Base-by-base conservation (phyloP, 1,284 basidiomycete species). In the Trametes pubescens region DNA sequence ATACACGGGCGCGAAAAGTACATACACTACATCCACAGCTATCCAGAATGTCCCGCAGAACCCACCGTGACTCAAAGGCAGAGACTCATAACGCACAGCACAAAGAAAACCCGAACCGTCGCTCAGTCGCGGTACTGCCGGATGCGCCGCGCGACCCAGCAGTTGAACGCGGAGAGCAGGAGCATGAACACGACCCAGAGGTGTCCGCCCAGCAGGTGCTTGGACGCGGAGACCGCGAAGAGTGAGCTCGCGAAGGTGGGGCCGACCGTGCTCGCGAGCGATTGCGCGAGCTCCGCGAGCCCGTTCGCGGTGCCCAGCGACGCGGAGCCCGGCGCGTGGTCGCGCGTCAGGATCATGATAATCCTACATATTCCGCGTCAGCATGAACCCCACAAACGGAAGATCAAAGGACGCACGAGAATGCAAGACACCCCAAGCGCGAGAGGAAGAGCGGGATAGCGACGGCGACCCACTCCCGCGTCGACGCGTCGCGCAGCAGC, bases 281-380 rank as follows among this genome's bases (percentile, higher is more conserved):
- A 84, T 80, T 88, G 86, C 8, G 80, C 75, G 55, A 87, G 81
- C 69, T 89, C 87, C 0, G 87, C 81, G n/a, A 90, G 74, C 4
- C 88, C 89, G 67, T 89, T 90, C 2, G 84, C 83, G 53, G 83
- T 80, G 0, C 87, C 88, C 18, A 91, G 77, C n/a, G 82, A 81
- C 14, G 79, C 77, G 4, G 83, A 76, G 10, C 76, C 81, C 0
- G 87, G 88, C 0, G 82, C 77, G 55, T 83, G 78, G 49, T 86
- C 81, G 67, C 86, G 86, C 26, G 83, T 80, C 18, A 91, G 76
- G 34, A 91, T 80, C 82, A 90, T 85, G 72, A 84, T 87, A 43
- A 86, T 71, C 11, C 88, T 90, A 61, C 16, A 53, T 8, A 38
- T 24, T 4, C 29, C 13, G 7, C 32, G 55, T 65, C 59, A 57